A percentile compares a stretch with the other conserved stretches of the same genome.
Evolutionary conservation across 116 monocot species (phyloP).

Genomic region (Thalassia testudinum): DNA sequence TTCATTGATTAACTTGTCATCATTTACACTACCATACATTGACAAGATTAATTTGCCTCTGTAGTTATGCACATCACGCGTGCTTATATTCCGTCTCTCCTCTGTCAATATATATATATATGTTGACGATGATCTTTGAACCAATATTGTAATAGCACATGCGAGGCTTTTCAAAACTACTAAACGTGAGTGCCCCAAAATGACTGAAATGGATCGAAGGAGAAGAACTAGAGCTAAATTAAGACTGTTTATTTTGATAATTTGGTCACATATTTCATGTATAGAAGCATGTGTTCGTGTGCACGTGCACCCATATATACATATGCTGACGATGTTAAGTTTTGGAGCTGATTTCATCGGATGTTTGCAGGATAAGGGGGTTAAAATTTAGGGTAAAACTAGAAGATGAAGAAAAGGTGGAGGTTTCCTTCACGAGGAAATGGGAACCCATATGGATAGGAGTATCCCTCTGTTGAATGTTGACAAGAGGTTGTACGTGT

Average conservation of each 20-base stretch:
- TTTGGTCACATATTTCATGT: no score
- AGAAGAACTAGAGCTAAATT: background rate
- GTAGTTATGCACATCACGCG: no score
- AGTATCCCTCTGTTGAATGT: slow-evolving; percentile 43
- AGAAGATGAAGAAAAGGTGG: slow-evolving; percentile 50
- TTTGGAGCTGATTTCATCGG: background rate
- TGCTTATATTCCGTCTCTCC: no score
- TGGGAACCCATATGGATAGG: slow-evolving; percentile 37
- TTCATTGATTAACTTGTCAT: slow-evolving; percentile 1
- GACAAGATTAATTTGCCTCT: no score
- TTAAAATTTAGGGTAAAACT: slow-evolving; percentile 43
- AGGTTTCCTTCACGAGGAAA: slow-evolving; percentile 65
- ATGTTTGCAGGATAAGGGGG: slow-evolving; percentile 46
- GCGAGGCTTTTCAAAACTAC: no score
- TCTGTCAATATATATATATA: no score
- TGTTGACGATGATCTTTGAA: no score
- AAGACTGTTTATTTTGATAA: background rate
- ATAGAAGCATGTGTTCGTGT: no score
- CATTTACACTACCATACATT: background rate
- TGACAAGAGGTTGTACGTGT: slow-evolving; percentile 30
- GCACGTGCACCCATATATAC: no score
- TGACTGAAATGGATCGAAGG: no score
- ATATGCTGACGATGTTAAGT: background rate
- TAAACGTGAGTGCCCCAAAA: no score
- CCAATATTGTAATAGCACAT: no score